A percentile compares a stretch with the other conserved stretches of the same genome.
phyloP scores from a whole-genome alignment of 495 filamentous ascomycete genomes.

The Neurospora sp. region DNA sequence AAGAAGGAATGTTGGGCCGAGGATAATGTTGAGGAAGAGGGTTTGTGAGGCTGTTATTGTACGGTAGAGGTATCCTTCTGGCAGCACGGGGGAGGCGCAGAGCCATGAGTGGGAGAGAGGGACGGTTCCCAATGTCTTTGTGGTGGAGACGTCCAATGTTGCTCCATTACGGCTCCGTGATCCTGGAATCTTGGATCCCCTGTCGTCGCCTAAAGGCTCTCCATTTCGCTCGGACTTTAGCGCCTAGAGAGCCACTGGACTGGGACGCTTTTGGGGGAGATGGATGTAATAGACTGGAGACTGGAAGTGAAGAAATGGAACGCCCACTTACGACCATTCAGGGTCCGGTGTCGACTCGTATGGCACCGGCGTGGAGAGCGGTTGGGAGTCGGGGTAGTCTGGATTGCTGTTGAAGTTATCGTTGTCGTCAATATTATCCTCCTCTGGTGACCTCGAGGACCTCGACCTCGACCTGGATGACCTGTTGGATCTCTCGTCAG shows the following conservation, averaged over 20 bases:
- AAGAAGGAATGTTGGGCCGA: not conserved
- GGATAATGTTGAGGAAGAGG: not conserved
- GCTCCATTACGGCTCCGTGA: not conserved
- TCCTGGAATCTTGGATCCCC: not conserved
- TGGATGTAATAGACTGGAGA: not conserved
- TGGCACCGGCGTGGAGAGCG: not conserved
- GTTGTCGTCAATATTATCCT: not conserved
- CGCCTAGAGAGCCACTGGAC: not conserved
- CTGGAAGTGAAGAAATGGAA: not conserved
- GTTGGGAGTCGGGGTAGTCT: not conserved
- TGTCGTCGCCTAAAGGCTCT: not conserved
- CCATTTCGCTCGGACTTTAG: not conserved
- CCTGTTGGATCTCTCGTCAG: not conserved
- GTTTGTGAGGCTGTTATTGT: not conserved
- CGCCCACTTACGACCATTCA: conserved; percentile 10
- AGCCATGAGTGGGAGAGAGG: not conserved
- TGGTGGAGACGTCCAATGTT: not conserved
- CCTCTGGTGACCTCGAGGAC: not conserved
- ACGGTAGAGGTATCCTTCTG: not conserved
- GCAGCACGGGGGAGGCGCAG: not conserved
- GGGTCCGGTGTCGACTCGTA: conserved; percentile 11
- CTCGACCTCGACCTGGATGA: not conserved
- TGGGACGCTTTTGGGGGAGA: not conserved
- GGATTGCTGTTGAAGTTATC: not conserved
- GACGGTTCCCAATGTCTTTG: not conserved